Evolutionary conservation across 306 rosid species (phyloP), one percentile per base, ranked within the genome.

Genomic region (Quercus rubra): DNA sequence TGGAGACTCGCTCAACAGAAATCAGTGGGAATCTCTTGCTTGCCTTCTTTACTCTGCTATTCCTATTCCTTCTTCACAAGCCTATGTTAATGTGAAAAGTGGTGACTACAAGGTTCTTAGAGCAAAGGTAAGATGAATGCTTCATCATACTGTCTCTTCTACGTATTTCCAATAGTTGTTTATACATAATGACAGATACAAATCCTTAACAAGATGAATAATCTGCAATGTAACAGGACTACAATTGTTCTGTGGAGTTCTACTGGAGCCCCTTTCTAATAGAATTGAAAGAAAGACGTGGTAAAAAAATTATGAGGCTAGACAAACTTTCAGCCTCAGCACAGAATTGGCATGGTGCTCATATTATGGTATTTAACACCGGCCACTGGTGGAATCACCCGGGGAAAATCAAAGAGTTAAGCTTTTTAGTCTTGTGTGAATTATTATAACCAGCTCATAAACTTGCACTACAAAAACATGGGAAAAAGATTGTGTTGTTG

Each of bases 1-100:
- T 76, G 90, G 90, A 13, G 90, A 87, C 68, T 87, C 90, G 3
- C 84, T 87, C 15, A 87, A 87, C 76, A 84, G 86, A 87, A 84
- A 87, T 63, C 88, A 84, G 61, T 82, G 88, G 88, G 90, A 87
- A 66, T 87, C 90, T 5, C 73, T 87, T 59, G 88, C 80, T 71
- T 87, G 90, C 63, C 87, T 87, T 74, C 90, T 87, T 30, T 82
- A 87, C 79, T 71, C 85, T 8, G 46, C 46, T 2, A 7, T 41
- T 41, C 15, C 79, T 77, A 31, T 77, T 19, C 74, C 76, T n/a
- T 78, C 85, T 61, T 79, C 86, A 33, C 83, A 41, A 66, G 66
- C 82, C 67, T 57, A 77, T 35, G 78, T 74, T 31, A 46, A 79
- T 2, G 74, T 62, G 11, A 10, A 57, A 23, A 79, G 82, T 19